Conservation (phyloP, 305 asterid species). For the Andrographis paniculata region DNA sequence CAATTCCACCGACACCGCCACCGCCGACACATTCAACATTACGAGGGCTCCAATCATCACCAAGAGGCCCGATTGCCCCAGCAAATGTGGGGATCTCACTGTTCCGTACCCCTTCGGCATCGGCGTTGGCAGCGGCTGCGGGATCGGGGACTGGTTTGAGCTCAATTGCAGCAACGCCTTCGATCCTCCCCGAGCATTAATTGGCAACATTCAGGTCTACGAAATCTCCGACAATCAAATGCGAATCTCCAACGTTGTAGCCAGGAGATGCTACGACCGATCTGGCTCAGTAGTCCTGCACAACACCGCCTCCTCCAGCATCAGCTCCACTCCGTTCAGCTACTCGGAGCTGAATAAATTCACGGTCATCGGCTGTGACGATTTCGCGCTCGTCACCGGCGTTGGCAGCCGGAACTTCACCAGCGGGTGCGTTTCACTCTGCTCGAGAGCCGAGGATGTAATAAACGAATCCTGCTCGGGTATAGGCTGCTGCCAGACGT, state of each 20-base stretch:
- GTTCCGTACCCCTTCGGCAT: constrained; percentile 53
- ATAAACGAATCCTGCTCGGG: constrained; percentile 39
- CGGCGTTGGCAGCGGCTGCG: constrained; percentile 28
- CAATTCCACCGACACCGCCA: constrained; percentile 14
- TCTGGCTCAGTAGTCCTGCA: constrained; percentile 6
- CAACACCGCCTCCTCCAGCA: constrained; percentile 4
- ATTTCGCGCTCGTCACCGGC: constrained; percentile 25
- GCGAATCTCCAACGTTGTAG: constrained; percentile 29
- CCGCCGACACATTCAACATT: constrained; percentile 24
- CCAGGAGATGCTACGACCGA: constrained; percentile 26
- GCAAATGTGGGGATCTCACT: constrained; percentile 34
- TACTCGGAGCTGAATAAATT: constrained; percentile 30
- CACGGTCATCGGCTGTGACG: constrained; percentile 50
- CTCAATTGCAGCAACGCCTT: constrained; percentile 28
- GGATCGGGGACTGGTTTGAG: constrained; percentile 12
- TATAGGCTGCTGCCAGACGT: constrained; percentile 43
- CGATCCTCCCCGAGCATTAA: constrained; percentile 24
- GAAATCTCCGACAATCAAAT: constrained; percentile 28
- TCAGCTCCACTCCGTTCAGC: constrained; percentile 19
- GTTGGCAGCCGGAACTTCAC: constrained; percentile 23
- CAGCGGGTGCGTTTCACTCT: constrained; percentile 37
- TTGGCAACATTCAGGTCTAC: constrained; percentile 12
- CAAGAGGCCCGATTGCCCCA: constrained; percentile 27
- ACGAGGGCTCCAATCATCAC: constrained; percentile 14
- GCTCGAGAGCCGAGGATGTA: constrained; percentile 24